Evolutionary conservation across 163 green algal species (phyloP).

Genomic region (Scenedesmus sp.): DNA sequence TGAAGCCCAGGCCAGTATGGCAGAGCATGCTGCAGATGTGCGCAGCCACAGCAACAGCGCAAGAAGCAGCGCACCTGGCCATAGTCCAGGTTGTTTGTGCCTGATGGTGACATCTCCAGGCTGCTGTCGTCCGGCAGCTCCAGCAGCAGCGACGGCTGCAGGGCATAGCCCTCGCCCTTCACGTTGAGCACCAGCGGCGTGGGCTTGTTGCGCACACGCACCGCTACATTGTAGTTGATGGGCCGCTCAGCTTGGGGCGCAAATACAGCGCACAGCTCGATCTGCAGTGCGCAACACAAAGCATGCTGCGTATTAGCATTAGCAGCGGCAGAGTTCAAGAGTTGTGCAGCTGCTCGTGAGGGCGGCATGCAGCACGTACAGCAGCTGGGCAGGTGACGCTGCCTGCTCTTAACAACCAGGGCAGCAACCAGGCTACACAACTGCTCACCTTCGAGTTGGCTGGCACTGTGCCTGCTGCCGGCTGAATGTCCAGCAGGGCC

Average conservation of each 20-base stretch:
- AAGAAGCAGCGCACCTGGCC: conserved; percentile 66
- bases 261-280: conserved; percentile 76
- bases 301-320: background rate
- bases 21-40: no score
- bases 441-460: conserved; percentile 55
- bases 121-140: conserved; percentile 72
- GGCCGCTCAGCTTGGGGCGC: conserved; percentile 66
- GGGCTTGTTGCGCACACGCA: conserved; percentile 75
- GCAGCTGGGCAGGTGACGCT: background rate
- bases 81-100: conserved; percentile 83
- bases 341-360: background rate
- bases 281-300: conserved; percentile 1
- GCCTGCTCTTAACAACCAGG: background rate
- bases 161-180: conserved; percentile 86
- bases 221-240: conserved; percentile 88
- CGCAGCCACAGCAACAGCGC: background rate
- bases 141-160: conserved; percentile 77
- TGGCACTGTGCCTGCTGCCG: conserved; percentile 69
- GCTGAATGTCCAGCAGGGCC: conserved; percentile 76
- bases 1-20: no score
- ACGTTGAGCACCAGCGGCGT: conserved; percentile 81
- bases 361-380: background rate
- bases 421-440: background rate
- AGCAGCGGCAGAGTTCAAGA: background rate
- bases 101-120: conserved; percentile 62